Evolutionary conservation across 495 filamentous ascomycete species (phyloP).

Genomic region (Acidiella bohemica): DNA sequence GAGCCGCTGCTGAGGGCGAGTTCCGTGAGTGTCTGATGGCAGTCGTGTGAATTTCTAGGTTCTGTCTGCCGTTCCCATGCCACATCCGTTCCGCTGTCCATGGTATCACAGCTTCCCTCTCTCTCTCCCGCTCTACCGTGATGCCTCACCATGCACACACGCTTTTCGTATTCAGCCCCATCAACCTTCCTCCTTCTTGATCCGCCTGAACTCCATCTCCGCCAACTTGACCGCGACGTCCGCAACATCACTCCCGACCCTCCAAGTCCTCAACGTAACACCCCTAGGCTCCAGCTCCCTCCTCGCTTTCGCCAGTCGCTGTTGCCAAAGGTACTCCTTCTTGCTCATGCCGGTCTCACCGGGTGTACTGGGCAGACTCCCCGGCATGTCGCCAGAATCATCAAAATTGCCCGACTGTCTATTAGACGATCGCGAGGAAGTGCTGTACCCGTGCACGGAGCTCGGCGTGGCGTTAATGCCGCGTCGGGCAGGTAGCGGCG

Average conservation of each 20-base stretch:
- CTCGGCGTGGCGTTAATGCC: constrained; percentile 31
- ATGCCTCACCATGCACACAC: too few species aligned
- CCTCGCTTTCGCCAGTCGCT: constrained; percentile 63
- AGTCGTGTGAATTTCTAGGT: too few species aligned
- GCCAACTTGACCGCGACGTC: constrained; percentile 42
- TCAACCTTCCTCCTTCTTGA: constrained; percentile 19
- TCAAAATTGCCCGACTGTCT: constrained; percentile 6
- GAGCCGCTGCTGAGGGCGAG: too few species aligned
- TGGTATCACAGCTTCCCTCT: too few species aligned
- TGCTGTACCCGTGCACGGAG: constrained; percentile 18
- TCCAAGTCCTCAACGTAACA: constrained; percentile 72
- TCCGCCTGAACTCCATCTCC: constrained; percentile 31
- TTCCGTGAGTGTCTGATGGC: too few species aligned
- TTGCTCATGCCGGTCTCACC: constrained; percentile 42
- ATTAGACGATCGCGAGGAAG: constrained; percentile 19
- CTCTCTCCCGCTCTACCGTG: too few species aligned
- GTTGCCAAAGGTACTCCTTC: constrained; percentile 71
- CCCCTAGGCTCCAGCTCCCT: constrained; percentile 51
- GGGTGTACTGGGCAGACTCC: constrained; percentile 11
- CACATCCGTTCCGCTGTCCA: too few species aligned
- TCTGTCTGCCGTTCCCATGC: too few species aligned
- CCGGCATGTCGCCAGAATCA: constrained; percentile 5
- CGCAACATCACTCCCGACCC: constrained; percentile 66
- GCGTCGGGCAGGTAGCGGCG: constrained; percentile 29
- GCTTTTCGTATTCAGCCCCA: too few species aligned